Percentiles rank a stretch among this genome's conserved stretches.
These are phyloP conservation scores for Lactarius sp. DNA, from an alignment of 768 basidiomycete genomes.

Conservation along the genomic window DNA sequence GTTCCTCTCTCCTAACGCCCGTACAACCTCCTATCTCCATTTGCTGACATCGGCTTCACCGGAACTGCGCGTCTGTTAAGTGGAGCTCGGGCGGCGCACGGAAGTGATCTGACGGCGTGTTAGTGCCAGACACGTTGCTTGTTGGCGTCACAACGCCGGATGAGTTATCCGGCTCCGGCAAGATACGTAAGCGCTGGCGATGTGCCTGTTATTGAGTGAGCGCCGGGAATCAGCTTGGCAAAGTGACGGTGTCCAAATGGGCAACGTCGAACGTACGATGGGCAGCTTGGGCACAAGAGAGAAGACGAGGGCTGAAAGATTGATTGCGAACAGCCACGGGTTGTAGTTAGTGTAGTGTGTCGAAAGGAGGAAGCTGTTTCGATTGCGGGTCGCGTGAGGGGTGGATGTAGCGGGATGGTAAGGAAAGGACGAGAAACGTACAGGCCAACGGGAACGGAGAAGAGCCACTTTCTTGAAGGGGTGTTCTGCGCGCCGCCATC, in stretches of 20 bases:
- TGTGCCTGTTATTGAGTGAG: slow-evolving; percentile 51
- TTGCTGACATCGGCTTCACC: slow-evolving; percentile 21
- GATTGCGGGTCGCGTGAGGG: slow-evolving; percentile 19
- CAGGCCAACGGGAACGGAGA: slow-evolving; percentile 85
- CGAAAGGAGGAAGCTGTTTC: slow-evolving; percentile 81
- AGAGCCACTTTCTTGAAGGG: slow-evolving; percentile 95
- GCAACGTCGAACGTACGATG: slow-evolving; percentile 48
- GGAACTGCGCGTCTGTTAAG: slow-evolving; percentile 48
- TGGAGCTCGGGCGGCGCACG: slow-evolving; percentile 31
- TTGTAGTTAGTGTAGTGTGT: slow-evolving; percentile 99
- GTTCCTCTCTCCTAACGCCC: slow-evolving; percentile 13
- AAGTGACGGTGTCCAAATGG: not conserved
- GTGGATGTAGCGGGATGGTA: not conserved
- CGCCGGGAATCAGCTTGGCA: not conserved
- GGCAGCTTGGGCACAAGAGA: slow-evolving; percentile 96
- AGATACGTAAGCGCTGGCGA: slow-evolving; percentile 75
- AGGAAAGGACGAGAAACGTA: slow-evolving; percentile 39
- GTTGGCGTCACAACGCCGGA: slow-evolving; percentile 67
- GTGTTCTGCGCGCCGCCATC: slow-evolving; percentile 99
- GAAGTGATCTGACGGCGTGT: slow-evolving; percentile 30
- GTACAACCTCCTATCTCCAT: not conserved
- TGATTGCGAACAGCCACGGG: slow-evolving; percentile 88
- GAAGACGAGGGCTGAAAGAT: slow-evolving; percentile 73
- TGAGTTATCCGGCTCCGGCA: slow-evolving; percentile 54
- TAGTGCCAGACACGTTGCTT: slow-evolving; percentile 52